Percentiles rank a stretch among this genome's conserved stretches.
phyloP scores from a whole-genome alignment of 306 rosid genomes.

The Citrullus colocynthis region DNA sequence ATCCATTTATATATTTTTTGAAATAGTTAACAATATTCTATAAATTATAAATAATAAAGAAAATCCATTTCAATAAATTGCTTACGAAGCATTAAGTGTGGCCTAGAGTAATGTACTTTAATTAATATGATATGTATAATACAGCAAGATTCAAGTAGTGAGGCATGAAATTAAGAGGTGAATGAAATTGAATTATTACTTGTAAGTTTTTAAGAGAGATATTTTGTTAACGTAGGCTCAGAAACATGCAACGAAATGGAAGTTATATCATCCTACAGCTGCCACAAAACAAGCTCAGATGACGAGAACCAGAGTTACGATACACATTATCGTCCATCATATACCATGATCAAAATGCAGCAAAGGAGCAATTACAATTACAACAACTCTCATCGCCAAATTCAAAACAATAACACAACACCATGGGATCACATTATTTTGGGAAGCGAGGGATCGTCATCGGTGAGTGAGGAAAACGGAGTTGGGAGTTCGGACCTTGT shows the following conservation, averaged over 20 bases:
- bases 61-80: too few relatives aligned
- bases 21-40: too few relatives aligned
- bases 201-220: not conserved
- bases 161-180: too few relatives aligned
- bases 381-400: not conserved
- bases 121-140: too few relatives aligned
- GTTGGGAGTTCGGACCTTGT: not conserved
- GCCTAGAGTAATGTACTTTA: too few relatives aligned
- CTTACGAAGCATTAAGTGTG: too few relatives aligned
- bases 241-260: not conserved
- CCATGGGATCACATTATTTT: too few relatives aligned
- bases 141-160: too few relatives aligned
- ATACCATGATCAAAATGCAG: conserved; percentile 2
- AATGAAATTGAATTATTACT: too few relatives aligned
- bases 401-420: too few relatives aligned
- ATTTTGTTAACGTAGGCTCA: not conserved
- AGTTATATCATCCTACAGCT: not conserved
- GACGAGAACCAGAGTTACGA: not conserved
- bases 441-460: conserved; percentile 14
- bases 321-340: not conserved
- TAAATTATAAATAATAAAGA: too few relatives aligned
- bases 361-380: not conserved
- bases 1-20: too few relatives aligned
- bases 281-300: not conserved
- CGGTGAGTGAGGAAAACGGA: conserved; percentile 20